Evolutionary conservation across 2,329 filamentous ascomycete genomes (phyloP).

Genomic region (Microcyclosporella mali): DNA sequence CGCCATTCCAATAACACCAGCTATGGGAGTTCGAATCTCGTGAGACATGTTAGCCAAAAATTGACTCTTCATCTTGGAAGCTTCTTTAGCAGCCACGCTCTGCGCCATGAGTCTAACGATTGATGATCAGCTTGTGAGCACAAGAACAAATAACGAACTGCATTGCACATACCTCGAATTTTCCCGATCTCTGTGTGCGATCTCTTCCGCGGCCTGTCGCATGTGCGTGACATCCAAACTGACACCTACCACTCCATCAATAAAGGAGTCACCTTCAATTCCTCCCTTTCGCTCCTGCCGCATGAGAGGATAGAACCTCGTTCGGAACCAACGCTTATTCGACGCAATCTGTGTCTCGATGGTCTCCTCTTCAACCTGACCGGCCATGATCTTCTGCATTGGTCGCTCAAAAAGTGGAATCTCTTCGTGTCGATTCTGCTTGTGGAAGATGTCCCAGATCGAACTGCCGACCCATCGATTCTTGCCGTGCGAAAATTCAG

Average conservation of each 20-base stretch:
- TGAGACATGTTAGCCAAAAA: conserved; percentile 61
- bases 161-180: not conserved
- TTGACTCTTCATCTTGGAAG: conserved; percentile 71
- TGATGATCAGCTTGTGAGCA: no score
- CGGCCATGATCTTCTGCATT: conserved; percentile 60
- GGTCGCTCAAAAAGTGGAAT: conserved; percentile 47
- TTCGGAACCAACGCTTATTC: conserved; percentile 62
- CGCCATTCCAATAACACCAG: conserved; percentile 73
- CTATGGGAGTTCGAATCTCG: conserved; percentile 54
- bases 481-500: conserved; percentile 1
- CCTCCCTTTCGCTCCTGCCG: conserved; percentile 51
- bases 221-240: conserved; percentile 73
- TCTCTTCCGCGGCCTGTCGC: conserved; percentile 56
- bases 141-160: no score
- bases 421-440: conserved; percentile 28
- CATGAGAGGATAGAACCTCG: conserved; percentile 61
- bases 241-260: conserved; percentile 71
- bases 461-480: conserved; percentile 50
- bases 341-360: conserved; percentile 56
- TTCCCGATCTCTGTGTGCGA: conserved; percentile 57
- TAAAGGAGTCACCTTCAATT: conserved; percentile 45
- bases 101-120: conserved; percentile 67
- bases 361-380: conserved; percentile 54
- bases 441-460: conserved; percentile 57
- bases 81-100: conserved; percentile 72